Evolutionary conservation across 108 stramenopile species (phyloP).

Genomic region (Conticribra weissflogii): DNA sequence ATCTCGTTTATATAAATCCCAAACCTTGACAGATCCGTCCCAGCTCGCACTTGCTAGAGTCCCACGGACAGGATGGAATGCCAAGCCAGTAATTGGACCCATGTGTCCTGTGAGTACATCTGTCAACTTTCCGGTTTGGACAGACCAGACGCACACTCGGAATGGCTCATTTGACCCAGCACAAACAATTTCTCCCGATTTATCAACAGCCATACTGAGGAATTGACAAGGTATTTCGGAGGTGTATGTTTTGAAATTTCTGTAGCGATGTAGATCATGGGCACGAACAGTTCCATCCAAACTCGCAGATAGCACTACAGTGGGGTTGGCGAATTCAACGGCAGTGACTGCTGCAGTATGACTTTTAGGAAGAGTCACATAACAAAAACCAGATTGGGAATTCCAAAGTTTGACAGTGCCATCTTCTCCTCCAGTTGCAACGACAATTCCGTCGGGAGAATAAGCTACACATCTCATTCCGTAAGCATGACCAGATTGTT

Average conservation of each 20-base stretch:
- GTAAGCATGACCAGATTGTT: conserved; percentile 98
- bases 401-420: conserved; percentile 98
- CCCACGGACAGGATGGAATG: conserved; percentile 81
- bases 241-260: conserved; percentile 94
- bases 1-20: conserved; percentile 93
- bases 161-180: conserved; percentile 94
- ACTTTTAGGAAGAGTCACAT: conserved; percentile 91
- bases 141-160: conserved; percentile 93
- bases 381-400: conserved; percentile 95
- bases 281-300: conserved; percentile 98
- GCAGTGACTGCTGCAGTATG: conserved; percentile 96
- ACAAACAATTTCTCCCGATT: conserved; percentile 92
- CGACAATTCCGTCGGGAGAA: conserved; percentile 90
- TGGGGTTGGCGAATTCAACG: conserved; percentile 86
- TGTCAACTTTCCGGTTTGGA: conserved; percentile 92
- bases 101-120: conserved; percentile 96
- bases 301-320: conserved; percentile 91
- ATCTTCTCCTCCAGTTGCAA: conserved; percentile 98
- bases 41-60: conserved; percentile 93
- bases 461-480: conserved; percentile 94
- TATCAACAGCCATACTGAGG: conserved; percentile 93
- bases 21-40: conserved; percentile 97
- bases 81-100: conserved; percentile 87
- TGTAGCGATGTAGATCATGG: conserved; percentile 95
- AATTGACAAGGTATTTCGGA: conserved; percentile 94